Evolutionary conservation across 345 rosid genomes (phyloP).

Genomic region (Xanthoceras sorbifolium): DNA sequence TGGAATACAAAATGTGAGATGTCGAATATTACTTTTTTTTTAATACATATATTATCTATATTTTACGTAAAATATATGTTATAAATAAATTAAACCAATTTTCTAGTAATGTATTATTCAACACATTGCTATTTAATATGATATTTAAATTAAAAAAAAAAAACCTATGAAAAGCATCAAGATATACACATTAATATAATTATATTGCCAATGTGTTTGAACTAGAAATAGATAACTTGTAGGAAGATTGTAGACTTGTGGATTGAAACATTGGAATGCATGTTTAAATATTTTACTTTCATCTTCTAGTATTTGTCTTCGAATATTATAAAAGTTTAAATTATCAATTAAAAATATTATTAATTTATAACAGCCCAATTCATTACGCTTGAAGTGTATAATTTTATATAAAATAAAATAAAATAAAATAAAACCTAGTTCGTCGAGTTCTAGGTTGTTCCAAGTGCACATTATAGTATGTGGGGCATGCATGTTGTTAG

Average conservation of each 20-base stretch:
- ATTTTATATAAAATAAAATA: not conserved
- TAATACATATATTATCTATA: no score
- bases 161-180: not conserved
- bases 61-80: no score
- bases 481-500: not conserved
- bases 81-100: no score
- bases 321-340: not conserved
- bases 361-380: not conserved
- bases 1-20: no score
- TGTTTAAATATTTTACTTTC: not conserved
- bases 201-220: not conserved
- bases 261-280: not conserved
- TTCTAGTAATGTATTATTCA: not conserved
- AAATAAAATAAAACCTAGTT: not conserved
- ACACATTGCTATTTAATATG: no score
- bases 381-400: not conserved
- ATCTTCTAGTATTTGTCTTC: constrained; percentile 2
- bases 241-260: not conserved
- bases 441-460: not conserved
- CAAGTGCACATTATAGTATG: not conserved
- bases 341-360: not conserved
- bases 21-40: no score
- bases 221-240: not conserved
- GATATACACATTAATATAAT: not conserved
- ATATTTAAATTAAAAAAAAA: not conserved